Base-by-base conservation (phyloP, 2,329 filamentous ascomycete genomes). In the Cladosporium oxysporum region DNA sequence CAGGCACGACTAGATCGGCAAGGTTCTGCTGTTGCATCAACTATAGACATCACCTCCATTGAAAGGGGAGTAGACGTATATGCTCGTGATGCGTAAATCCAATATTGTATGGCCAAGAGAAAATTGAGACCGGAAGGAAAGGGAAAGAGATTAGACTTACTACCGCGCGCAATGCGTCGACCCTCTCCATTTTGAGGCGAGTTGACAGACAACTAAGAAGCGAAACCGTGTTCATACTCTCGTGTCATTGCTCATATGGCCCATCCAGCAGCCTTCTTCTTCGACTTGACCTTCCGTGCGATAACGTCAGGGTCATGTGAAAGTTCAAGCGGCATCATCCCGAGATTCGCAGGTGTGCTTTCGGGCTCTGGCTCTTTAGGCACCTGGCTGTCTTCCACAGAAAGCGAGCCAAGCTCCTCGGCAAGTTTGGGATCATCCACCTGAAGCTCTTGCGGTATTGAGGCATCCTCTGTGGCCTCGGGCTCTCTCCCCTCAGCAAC, bases 251-350 rank as follows among this genome's bases (percentile, higher is more conserved):
- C 50, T 74, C 69, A 78, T 66, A 78, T 78, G 28, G 74, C 71
- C 76, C 76, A 78, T 6, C 76, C 76, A 50, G 70, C 71, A 52
- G 74, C 74, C 68, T 76, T 77, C 71, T 78, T 78, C 69, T 75
- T 76, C 47, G 70, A 71, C 35, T 71, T 72, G 35, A 74, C 70
- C 67, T 76, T 76, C 65, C 74, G 72, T 6, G 72, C 68, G 35
- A 71, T 69, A 2, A 70, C 69, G 55, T 72, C 72, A 26, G 71
- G 67, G 35, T 75, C 72, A 3, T 71, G 64, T 18, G 70, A 68
- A 33, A 76, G 61, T n/a, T 76, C 74, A 10, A 77, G 53, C 4
- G 75, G 74, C 60, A 71, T 62, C 11, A 75, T 58, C 23, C 71
- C 73, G 35, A 70, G 73, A 58, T 69, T 67, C 6, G 67, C 64